Evolutionary conservation across 371 early-diverging fungal species (phyloP).

Genomic region (Mucor irregularis): DNA sequence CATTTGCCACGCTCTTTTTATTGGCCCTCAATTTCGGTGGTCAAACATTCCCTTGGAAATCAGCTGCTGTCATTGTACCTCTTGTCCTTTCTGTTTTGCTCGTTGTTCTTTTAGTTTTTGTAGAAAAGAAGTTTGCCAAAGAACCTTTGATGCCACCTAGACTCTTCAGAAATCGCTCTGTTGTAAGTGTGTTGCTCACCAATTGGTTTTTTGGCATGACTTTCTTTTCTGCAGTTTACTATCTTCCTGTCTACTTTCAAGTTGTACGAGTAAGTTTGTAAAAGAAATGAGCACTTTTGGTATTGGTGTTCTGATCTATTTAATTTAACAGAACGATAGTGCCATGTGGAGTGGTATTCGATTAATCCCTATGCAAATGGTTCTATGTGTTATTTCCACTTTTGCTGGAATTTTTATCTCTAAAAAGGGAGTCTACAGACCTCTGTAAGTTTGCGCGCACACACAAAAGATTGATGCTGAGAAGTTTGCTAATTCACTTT

Average conservation of each 20-base stretch:
- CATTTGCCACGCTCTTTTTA: constrained; percentile 42
- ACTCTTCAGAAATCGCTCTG: constrained; percentile 51
- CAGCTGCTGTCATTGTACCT: constrained; percentile 61
- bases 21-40: constrained; percentile 55
- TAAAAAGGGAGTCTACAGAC: constrained; percentile 49
- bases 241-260: constrained; percentile 79
- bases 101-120: constrained; percentile 32
- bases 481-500: not conserved
- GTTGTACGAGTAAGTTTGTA: constrained; percentile 68
- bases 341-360: constrained; percentile 61
- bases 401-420: constrained; percentile 44
- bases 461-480: not conserved
- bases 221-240: constrained; percentile 58
- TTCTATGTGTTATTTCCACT: constrained; percentile 38
- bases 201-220: constrained; percentile 59
- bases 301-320: no score
- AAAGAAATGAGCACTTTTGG: no score
- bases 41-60: constrained; percentile 60
- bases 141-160: constrained; percentile 62
- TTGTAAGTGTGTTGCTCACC: constrained; percentile 42
- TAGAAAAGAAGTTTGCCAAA: constrained; percentile 52
- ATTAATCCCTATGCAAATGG: constrained; percentile 54
- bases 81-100: constrained; percentile 52
- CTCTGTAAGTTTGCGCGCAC: constrained; percentile 33
- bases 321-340: no score